phyloP scores from a whole-genome alignment of 306 rosid species.

The Malus sylvestris region DNA sequence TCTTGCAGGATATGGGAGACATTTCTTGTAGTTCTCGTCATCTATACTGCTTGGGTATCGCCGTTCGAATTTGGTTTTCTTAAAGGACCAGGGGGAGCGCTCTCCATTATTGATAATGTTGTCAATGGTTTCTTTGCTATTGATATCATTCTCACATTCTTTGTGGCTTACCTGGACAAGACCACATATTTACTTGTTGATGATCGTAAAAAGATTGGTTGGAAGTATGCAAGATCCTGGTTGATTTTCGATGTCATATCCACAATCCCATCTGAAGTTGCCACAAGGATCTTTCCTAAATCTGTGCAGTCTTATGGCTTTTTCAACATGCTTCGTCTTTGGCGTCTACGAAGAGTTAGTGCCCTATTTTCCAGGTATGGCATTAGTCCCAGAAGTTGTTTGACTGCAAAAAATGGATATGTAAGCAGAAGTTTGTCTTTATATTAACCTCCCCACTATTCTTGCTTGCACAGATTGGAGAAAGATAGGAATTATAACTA shows the following conservation, averaged over 20 bases:
- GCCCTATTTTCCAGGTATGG: constrained; percentile 68
- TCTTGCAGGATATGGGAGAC: constrained; percentile 70
- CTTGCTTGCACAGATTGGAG: constrained; percentile 55
- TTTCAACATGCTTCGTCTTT: constrained; percentile 88
- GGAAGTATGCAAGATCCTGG: constrained; percentile 63
- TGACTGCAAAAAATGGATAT: not conserved
- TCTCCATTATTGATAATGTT: constrained; percentile 58
- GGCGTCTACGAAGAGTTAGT: constrained; percentile 97
- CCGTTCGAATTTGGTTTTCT: constrained; percentile 95
- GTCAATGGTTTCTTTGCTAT: constrained; percentile 73
- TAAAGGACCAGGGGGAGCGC: constrained; percentile 49
- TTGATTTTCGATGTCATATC: constrained; percentile 69
- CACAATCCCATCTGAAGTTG: constrained; percentile 74
- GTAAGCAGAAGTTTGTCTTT: not conserved
- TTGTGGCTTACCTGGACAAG: constrained; percentile 77
- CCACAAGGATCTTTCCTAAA: constrained; percentile 36
- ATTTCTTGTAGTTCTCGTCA: constrained; percentile 58
- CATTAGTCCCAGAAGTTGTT: not conserved
- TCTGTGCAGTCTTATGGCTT: constrained; percentile 59
- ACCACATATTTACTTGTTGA: constrained; percentile 63
- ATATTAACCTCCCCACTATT: not conserved
- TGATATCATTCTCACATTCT: constrained; percentile 80
- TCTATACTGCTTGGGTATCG: constrained; percentile 94
- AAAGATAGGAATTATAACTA: constrained; percentile 80
- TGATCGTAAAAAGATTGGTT: constrained; percentile 51